Percentiles rank a stretch among this genome's conserved stretches.
These are phyloP conservation scores for Kodamaea nitidulidarum DNA, from an alignment of 805 yeast species.

Conservation along the genomic window DNA sequence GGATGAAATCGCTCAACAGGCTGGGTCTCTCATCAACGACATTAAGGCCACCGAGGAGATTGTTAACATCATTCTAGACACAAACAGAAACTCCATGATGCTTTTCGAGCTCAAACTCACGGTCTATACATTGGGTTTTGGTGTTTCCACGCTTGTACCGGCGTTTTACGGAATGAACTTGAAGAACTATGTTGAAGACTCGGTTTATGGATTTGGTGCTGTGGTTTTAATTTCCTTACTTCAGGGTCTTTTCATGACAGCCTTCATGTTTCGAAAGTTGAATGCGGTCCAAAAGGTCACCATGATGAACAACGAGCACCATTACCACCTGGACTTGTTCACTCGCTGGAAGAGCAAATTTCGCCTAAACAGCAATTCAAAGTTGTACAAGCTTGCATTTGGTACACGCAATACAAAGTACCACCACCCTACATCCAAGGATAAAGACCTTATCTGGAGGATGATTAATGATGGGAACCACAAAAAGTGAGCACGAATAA, in stretches of 20 bases:
- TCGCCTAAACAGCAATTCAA: constrained; percentile 11
- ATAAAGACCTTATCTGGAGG: constrained; percentile 39
- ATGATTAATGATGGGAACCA: constrained; percentile 39
- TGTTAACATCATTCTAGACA: constrained; percentile 84
- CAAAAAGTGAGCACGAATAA: neutral
- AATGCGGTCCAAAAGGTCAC: constrained; percentile 64
- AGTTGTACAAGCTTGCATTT: constrained; percentile 21
- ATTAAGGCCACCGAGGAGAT: constrained; percentile 90
- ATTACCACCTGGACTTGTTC: neutral
- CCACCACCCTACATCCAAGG: constrained; percentile 33
- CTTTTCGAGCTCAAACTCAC: constrained; percentile 78
- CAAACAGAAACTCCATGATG: constrained; percentile 88
- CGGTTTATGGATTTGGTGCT: constrained; percentile 56
- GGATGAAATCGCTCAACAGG: constrained; percentile 89
- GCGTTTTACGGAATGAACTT: constrained; percentile 89
- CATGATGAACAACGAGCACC: constrained; percentile 38
- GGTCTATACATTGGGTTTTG: constrained; percentile 78
- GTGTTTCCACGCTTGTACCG: constrained; percentile 80
- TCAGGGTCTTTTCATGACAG: constrained; percentile 52
- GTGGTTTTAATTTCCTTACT: constrained; percentile 51
- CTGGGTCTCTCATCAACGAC: constrained; percentile 77
- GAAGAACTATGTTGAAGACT: constrained; percentile 72
- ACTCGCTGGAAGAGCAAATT: constrained; percentile 3
- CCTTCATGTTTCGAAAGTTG: constrained; percentile 53
- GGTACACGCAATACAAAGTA: constrained; percentile 25